Base-by-base conservation (phyloP, 371 early-diverging fungal genomes). In the Mucor lusitanicus region DNA sequence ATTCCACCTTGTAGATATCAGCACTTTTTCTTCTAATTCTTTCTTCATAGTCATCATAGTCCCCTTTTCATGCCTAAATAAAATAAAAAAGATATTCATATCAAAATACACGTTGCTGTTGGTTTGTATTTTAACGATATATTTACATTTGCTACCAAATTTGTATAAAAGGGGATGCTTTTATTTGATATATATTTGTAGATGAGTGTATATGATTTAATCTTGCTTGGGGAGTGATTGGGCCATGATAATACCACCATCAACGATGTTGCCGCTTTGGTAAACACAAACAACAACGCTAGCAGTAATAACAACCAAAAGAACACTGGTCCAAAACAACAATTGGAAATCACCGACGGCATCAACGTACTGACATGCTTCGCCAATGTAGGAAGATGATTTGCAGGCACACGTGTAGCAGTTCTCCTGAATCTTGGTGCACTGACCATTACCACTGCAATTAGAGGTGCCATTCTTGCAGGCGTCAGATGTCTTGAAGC, bases 241-340 rank as follows among this genome's bases (percentile, higher is more conserved):
- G 12, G 73, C 71, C 67, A 76, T 70, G 40, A 79, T 71, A 69
- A 80, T 71, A 60, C 76, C 77, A 40, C 74, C 74, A 54, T 71
- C 75, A 17, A 61, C 68, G n/a, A 71, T 61, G 44, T 68, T 59
- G 33, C 83, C 81, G 40, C 73, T 74, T 54, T 79, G 75, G 57
- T 76, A 80, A 21, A 83, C 72, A 63, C 79, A 80, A 33, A 73
- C 35, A 61, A 83, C 68, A 17, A 73, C 79, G 63, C 79, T 77
- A n/a, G 76, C 48, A 27, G 78, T 74, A 57, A 77, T 59, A 17
- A 80, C 66, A 59, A 79, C 64, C 63, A 83, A 69, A 12, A 59
- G 57, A 37, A 83, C 74, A 42, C 78, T 68, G 4, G 83, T 80
- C 83, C 83, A 83, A 63, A 83, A 83, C 50, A 83, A 64, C 28